Base-by-base conservation (phyloP, 257 asterid genomes). In the Leptodermis oblonga region DNA sequence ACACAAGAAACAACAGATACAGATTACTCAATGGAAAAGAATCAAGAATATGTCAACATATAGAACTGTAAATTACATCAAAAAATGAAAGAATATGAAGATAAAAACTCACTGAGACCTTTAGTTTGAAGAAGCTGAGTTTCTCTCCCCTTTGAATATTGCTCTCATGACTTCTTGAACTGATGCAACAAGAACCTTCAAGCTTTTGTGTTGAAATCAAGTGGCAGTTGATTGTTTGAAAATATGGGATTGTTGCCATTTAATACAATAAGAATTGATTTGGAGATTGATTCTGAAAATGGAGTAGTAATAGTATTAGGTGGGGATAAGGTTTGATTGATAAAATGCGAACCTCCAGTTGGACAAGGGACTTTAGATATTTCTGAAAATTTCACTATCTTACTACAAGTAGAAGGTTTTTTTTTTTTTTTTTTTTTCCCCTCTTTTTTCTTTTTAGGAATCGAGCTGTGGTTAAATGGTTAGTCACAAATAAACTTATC, bases 211-310 rank as follows among this genome's bases (percentile, higher is more conserved):
- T 18, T 11, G 69, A 23, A 18, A 34, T 33, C 33, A 48, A 26
- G 15, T 7, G 14, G 49, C 8, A 43, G 22, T 54, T 20, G 2
- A 26, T 18, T 37, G 64, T 49, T 12, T 68, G 65, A n/a, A 4
- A 37, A 37, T 62, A 61, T 49, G 74, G 25, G 20, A 4, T 26
- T 61, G 78, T 34, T 26, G 70, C 78, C 70, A 68, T 62, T 69
- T 60, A 67, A 36, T 8, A 43, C 25, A 25, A 42, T 4, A 48
- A 63, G 45, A 41, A 26, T 7, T 9, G 31, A 3, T 62, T 34
- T 62, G 67, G 49, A 62, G 67, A 62, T 7, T n/a, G 67, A 20
- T 37, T 62, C 49, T 36, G 45, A 15, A 62, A 62, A 62, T 62
- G 67, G 20, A 22, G 65, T 61, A 4, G 30, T 2, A 20, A 20